Conservation (phyloP, 2,329 filamentous ascomycete species). For the Fusarium ambrosium region DNA sequence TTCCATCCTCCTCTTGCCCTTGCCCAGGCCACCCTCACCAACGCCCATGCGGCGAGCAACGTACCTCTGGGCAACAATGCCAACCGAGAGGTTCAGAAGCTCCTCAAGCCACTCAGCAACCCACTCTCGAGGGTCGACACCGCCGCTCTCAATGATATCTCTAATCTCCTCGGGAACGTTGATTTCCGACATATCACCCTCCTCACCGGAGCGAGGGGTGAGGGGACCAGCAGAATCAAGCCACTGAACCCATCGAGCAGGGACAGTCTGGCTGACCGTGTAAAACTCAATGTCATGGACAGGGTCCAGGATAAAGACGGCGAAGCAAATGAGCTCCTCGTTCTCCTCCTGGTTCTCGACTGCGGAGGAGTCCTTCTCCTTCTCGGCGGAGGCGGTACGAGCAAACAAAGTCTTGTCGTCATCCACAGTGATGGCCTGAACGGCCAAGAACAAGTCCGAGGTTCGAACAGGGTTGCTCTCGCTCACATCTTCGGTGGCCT, state of each 20-base stretch:
- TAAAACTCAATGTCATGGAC: slow-evolving; percentile 91
- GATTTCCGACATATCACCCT: slow-evolving; percentile 56
- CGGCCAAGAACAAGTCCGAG: slow-evolving; percentile 94
- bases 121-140: slow-evolving; percentile 95
- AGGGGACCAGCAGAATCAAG: slow-evolving; percentile 79
- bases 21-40: slow-evolving; percentile 78
- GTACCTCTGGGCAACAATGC: slow-evolving; percentile 93
- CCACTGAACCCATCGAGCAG: slow-evolving; percentile 90
- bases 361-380: slow-evolving; percentile 67
- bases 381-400: slow-evolving; percentile 64
- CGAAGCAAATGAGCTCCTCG: slow-evolving; percentile 78
- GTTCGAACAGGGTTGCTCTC: slow-evolving; percentile 91
- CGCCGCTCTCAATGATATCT: slow-evolving; percentile 81
- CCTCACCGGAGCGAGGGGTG: slow-evolving; percentile 66
- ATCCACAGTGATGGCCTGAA: slow-evolving; percentile 84
- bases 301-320: slow-evolving; percentile 86
- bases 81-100: slow-evolving; percentile 80
- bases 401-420: slow-evolving; percentile 77
- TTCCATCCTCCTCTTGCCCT: slow-evolving; percentile 72
- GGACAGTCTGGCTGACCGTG: slow-evolving; percentile 85
- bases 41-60: slow-evolving; percentile 97
- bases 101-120: slow-evolving; percentile 98
- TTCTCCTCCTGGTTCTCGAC: slow-evolving; percentile 65
- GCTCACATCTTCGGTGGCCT: slow-evolving; percentile 82
- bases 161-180: slow-evolving; percentile 83